Base-by-base conservation (phyloP, 1,139 yeast species). In the Suzukiozyma palmioleophila region DNA sequence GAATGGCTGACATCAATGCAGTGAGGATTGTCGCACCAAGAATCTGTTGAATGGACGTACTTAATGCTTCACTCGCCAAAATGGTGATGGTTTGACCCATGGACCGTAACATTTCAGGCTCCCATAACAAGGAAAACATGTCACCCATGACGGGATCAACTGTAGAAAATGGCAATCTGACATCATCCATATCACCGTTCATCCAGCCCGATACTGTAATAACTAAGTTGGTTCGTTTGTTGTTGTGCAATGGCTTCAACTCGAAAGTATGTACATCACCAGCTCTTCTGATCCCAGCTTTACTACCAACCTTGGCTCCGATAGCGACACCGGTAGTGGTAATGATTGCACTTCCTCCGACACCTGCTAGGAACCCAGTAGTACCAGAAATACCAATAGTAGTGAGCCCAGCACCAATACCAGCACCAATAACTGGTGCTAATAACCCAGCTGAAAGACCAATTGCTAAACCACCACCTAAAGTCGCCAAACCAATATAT, bases 111-210 rank as follows among this genome's bases (percentile, higher is more conserved):
- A 94, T 87, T 52, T 94, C 98, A 0, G 99, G 99, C 59, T 94
- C 99, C 98, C 98, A 94, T 36, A 86, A 66, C 12, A 94, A 69
- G 0, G 97, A 88, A 53, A 85, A 85, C 51, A 92, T 66, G 60
- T 94, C 99, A 10, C 99, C 98, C 94, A 92, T 89, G 0, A 90
- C 87, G 0, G 98, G 98, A 57, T 94, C 98, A 5, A 92, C 85
- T 0, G 98, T 92, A 1, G 96, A 87, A 57, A 90, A 94, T 3
- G 98, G 98, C 46, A 94, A 73, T 56, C 99, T 74, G 12, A 94
- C 95, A 74, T 94, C 99, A 79, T 94, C 99, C 50, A 84, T 79
- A 46, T 81, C 83, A 59, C 97, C 95, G 44, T 84, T 82, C 94
- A 92, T 89, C 99, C 99, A 94, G 1, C 99, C 99, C 40, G 95